Percentiles rank a stretch among this genome's conserved stretches.
These are phyloP conservation scores for Mercurialis annua DNA, from an alignment of 345 rosid species.

Conservation along the genomic window DNA sequence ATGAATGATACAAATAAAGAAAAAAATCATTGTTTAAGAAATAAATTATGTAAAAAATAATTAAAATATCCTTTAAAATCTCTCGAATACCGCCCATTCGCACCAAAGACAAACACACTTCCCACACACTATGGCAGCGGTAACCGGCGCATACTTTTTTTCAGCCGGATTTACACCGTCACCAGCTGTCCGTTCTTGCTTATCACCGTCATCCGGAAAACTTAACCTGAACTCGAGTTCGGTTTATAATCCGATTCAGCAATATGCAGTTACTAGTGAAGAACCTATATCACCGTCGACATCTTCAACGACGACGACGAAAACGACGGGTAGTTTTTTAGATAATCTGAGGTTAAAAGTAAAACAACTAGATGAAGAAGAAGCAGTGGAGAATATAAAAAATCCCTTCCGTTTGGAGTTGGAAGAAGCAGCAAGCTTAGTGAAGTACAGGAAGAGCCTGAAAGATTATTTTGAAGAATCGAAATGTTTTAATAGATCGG, in stretches of 20 bases:
- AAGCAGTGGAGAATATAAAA: neutral
- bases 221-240: neutral
- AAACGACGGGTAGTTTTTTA: neutral
- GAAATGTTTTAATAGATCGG: slow-evolving; percentile 33
- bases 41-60: too few species aligned
- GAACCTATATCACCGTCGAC: neutral
- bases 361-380: neutral
- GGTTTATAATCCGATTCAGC: neutral
- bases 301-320: too few species aligned
- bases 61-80: neutral
- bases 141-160: slow-evolving; percentile 17
- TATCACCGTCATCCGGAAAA: neutral
- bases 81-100: neutral
- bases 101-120: neutral
- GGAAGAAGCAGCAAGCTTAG: slow-evolving; percentile 11
- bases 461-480: slow-evolving; percentile 43
- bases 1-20: too few species aligned
- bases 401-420: slow-evolving; percentile 5
- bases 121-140: slow-evolving; percentile 3
- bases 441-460: slow-evolving; percentile 29
- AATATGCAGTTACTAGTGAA: slow-evolving; percentile 2
- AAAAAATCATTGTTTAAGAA: too few species aligned
- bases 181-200: slow-evolving; percentile 20
- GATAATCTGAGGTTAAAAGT: neutral
- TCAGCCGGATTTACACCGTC: slow-evolving; percentile 7